These are phyloP conservation scores for Boletellus sp. DNA, from an alignment of 768 basidiomycete species.

Conservation along the genomic window DNA sequence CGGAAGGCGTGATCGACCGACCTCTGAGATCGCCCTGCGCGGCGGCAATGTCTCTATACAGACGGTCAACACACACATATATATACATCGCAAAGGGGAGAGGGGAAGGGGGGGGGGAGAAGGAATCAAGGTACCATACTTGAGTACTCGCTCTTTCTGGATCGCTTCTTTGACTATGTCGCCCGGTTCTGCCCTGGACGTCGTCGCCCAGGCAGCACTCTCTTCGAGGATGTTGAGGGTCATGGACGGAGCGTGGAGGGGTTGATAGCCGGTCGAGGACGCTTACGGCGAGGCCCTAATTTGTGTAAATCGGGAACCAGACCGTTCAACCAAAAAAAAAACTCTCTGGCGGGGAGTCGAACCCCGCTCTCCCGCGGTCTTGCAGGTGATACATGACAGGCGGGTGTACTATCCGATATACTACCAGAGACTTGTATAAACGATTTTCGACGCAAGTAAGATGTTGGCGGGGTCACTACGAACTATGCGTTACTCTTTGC, in stretches of 20 bases:
- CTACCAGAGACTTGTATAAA: conserved; percentile 35
- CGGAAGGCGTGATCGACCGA: conserved; percentile 31
- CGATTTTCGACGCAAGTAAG: background rate
- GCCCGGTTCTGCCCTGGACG: conserved; percentile 39
- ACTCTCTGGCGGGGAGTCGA: conserved; percentile 47
- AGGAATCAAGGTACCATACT: conserved; percentile 43
- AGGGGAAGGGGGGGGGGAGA: too few species aligned
- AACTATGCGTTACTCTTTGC: background rate
- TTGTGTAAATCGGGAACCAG: background rate
- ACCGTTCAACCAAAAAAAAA: conserved; percentile 1
- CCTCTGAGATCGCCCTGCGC: conserved; percentile 76
- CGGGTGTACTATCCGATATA: conserved; percentile 53
- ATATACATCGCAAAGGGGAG: background rate
- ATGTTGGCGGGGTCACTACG: background rate
- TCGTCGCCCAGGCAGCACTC: conserved; percentile 48
- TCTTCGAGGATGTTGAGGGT: conserved; percentile 42
- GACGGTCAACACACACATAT: too few species aligned
- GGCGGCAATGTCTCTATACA: conserved; percentile 64
- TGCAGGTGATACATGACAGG: conserved; percentile 33
- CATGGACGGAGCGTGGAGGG: conserved; percentile 31
- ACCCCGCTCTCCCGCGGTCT: conserved; percentile 41
- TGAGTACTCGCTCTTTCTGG: conserved; percentile 71
- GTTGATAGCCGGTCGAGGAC: background rate
- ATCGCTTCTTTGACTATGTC: conserved; percentile 76
- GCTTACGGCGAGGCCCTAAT: background rate